Conservation (phyloP, 768 basidiomycete genomes). For the Filobasidium wieringae region DNA sequence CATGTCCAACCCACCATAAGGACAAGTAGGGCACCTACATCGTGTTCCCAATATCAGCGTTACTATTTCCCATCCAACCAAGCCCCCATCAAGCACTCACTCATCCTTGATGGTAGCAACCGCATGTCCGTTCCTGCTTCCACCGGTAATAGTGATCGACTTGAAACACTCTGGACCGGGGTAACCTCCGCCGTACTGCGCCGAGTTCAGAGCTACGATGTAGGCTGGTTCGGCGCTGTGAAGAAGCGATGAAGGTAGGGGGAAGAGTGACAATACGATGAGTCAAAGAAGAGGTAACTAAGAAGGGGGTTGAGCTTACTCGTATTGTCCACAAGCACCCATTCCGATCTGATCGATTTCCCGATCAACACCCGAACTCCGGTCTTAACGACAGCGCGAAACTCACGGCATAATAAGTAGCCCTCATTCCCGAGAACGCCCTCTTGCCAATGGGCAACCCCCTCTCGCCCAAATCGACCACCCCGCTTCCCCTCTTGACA, state of each 20-base stretch:
- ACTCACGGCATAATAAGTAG: conserved; percentile 11
- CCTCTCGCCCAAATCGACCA: not conserved
- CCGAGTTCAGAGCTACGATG: conserved; percentile 15
- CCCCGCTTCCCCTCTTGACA: not conserved
- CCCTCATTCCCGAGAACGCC: conserved; percentile 4
- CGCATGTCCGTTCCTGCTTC: conserved; percentile 43
- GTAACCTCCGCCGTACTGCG: conserved; percentile 51
- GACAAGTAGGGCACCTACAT: conserved; percentile 13
- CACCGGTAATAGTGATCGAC: conserved; percentile 49
- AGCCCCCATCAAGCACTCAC: conserved; percentile 19
- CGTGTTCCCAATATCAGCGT: not conserved
- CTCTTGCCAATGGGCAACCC: not conserved
- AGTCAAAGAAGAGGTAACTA: too few relatives aligned
- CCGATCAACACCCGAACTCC: not conserved
- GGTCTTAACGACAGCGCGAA: too few relatives aligned
- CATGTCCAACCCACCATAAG: conserved; percentile 17
- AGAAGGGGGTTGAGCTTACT: too few relatives aligned
- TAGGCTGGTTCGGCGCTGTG: conserved; percentile 9
- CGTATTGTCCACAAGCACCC: conserved; percentile 14
- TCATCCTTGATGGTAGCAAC: conserved; percentile 51
- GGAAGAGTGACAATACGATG: not conserved
- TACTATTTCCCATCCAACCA: not conserved
- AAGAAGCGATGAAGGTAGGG: not conserved
- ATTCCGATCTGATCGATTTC: not conserved
- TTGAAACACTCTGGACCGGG: conserved; percentile 55